Conservation (phyloP, 2,329 filamentous ascomycete species). For the Phaeosphaeriaceae sp. region DNA sequence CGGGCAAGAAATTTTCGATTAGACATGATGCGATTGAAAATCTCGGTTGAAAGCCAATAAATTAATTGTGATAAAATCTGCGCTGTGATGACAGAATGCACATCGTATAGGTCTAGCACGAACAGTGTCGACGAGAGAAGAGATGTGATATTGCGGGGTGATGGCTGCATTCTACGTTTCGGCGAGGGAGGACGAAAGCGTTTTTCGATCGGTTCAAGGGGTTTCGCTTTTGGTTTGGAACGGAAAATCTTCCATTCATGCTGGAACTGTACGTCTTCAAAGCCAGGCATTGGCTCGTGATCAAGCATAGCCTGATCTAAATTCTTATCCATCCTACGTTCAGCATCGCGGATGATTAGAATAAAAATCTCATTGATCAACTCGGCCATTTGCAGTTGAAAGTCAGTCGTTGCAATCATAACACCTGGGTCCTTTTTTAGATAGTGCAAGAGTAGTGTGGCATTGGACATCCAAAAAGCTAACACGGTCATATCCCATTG, state of each 20-base stretch:
- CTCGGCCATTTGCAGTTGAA: conserved; percentile 91
- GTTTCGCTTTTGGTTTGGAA: conserved; percentile 85
- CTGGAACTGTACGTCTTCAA: conserved; percentile 95
- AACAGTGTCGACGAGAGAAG: conserved; percentile 94
- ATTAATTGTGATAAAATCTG: conserved; percentile 92
- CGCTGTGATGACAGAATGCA: conserved; percentile 93
- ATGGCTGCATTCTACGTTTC: conserved; percentile 87
- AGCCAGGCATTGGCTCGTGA: conserved; percentile 96
- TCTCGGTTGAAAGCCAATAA: conserved; percentile 94
- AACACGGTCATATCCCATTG: conserved; percentile 99
- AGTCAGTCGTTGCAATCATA: conserved; percentile 80
- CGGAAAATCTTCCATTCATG: conserved; percentile 99
- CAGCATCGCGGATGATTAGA: conserved; percentile 92
- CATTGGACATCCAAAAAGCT: conserved; percentile 98
- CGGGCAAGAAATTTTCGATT: conserved; percentile 92
- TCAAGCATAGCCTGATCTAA: conserved; percentile 93
- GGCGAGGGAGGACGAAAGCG: conserved; percentile 91
- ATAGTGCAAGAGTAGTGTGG: conserved; percentile 92
- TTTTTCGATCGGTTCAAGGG: conserved; percentile 83
- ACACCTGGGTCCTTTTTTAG: conserved; percentile 91
- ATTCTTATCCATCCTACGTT: conserved; percentile 94
- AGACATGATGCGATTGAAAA: conserved; percentile 98
- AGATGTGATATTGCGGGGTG: conserved; percentile 93
- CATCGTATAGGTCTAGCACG: conserved; percentile 97
- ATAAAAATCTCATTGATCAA: conserved; percentile 99